Base-by-base conservation (phyloP, 202 grass and related monocot species). In the Brachypodium distachyon region DNA sequence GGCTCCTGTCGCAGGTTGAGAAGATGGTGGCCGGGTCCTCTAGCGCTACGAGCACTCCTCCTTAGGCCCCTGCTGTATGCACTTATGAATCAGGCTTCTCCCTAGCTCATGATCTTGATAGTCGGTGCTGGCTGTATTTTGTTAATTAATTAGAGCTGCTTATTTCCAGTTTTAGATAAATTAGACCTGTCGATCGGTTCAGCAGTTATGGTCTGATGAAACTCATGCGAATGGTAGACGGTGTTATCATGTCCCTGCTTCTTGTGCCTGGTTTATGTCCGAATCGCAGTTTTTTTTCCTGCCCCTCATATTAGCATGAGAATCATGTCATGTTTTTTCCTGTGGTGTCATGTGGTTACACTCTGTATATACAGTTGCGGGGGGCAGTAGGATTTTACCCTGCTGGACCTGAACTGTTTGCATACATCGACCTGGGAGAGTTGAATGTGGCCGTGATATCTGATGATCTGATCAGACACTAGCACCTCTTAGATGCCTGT, bases 1-100 rank as follows among this genome's bases (percentile, higher is more conserved):
- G 82, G 19, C 95, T 98, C 58, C 55, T 94, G 77, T 87, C 70
- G 25, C 86, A 98, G 70, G 82, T 98, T 21, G 73, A 90, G 46
- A 86, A 75, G 31, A 84, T 78, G 72, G 69, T 94, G 32, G 37
- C 43, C 13, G 77, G 67, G 43, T 51, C 81, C 51, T 63, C 84
- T 57, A 56, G 78, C 51, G 56, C 87, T 28, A 60, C 58, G 31
- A 41, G 56, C 66, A 43, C 43, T 63, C 16, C 71, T 81, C 57
- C 13, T 61, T 93, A 87, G 48, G n/a, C 44, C 44, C 21, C 40
- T 19, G 19, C 33, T 61, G 22, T 55, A 60, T 57, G 69, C 10
- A 48, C 78, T 32, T 55, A 67, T 77, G 44, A 53, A 4, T 79
- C 67, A 65, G 61, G 74, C 77, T 22, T 74, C 21, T 63, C 14